Conservation (phyloP, 2,329 filamentous ascomycete species). For the Capronia americana region DNA sequence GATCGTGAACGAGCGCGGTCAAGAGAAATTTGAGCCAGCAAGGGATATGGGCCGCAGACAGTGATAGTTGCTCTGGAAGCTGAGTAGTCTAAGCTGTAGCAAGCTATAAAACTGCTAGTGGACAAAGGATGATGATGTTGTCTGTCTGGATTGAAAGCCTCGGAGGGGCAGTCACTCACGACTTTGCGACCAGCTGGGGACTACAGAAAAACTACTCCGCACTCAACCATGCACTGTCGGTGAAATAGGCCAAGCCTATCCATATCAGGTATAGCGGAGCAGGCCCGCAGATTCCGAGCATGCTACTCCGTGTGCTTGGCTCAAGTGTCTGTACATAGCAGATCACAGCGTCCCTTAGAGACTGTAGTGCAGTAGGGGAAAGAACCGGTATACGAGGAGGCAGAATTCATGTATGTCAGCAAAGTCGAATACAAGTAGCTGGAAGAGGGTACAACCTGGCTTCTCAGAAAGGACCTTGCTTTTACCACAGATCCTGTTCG, state of each 20-base stretch:
- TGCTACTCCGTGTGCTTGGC: no score
- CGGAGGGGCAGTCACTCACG: constrained; percentile 13
- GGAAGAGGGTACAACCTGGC: no score
- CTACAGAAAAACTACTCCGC: constrained; percentile 11
- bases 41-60: not conserved
- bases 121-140: constrained; percentile 4
- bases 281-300: not conserved
- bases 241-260: not conserved
- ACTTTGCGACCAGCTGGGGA: constrained; percentile 4
- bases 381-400: no score
- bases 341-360: not conserved
- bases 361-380: not conserved
- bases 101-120: not conserved
- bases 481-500: no score
- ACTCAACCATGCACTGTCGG: not conserved
- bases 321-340: not conserved
- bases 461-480: no score
- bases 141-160: constrained; percentile 18
- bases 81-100: constrained; percentile 3
- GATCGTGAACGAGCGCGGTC: not conserved
- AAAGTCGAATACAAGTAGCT: no score
- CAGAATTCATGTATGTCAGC: no score
- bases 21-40: constrained; percentile 2
- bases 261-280: not conserved
- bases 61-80: constrained; percentile 13